A percentile compares a stretch with the other conserved stretches of the same genome.
Conservation (phyloP, 768 basidiomycete genomes). For the Russula sp. region DNA sequence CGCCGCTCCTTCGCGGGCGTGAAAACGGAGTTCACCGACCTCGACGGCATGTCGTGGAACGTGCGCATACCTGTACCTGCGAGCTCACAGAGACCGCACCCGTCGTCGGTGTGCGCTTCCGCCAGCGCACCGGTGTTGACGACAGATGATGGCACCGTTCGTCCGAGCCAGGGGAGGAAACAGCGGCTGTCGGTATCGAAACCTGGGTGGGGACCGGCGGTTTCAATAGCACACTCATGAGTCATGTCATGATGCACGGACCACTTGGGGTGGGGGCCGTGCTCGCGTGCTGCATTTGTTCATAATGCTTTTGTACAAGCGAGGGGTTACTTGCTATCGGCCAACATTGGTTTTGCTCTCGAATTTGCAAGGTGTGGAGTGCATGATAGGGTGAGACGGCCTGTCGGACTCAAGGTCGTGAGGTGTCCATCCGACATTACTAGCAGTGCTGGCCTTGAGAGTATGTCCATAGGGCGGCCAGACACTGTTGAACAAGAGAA, state of each 20-base stretch:
- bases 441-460: no score
- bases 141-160: conserved; percentile 9
- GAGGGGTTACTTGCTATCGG: background rate
- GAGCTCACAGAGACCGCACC: background rate
- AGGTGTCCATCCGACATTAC: no score
- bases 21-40: conserved; percentile 56
- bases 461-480: no score
- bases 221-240: background rate
- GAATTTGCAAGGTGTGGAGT: no score
- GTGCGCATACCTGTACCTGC: conserved; percentile 2
- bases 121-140: background rate
- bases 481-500: no score
- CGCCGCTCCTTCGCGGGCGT: conserved; percentile 44
- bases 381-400: no score
- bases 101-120: background rate
- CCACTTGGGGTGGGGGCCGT: background rate
- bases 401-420: no score
- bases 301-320: background rate
- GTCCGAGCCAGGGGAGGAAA: conserved; percentile 1
- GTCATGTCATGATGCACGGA: background rate
- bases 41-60: conserved; percentile 53
- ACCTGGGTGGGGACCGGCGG: background rate
- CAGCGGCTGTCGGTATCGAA: background rate
- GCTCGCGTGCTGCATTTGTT: background rate
- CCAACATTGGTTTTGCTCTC: background rate